A percentile compares a stretch with the other conserved stretches of the same genome.
phyloP scores from a whole-genome alignment of 805 yeast genomes.

The Torulaspora microellipsoides region DNA sequence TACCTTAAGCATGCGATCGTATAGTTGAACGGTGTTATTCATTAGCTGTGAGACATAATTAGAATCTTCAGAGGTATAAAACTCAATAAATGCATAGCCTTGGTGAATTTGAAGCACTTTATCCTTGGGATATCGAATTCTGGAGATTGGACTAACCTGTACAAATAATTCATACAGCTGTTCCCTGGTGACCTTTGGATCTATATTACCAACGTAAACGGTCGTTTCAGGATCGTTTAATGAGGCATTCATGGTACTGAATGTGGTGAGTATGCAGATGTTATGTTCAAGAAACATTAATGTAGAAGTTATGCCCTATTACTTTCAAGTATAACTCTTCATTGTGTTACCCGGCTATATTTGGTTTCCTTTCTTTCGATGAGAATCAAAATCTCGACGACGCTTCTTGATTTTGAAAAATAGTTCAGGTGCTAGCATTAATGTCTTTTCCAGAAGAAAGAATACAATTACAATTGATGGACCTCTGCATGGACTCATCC shows the following conservation, averaged over 20 bases:
- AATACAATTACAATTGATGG: background rate
- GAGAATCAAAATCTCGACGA: too few relatives aligned
- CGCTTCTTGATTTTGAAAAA: too few relatives aligned
- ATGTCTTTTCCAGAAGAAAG: too few relatives aligned
- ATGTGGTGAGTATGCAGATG: background rate
- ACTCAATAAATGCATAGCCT: constrained; percentile 87
- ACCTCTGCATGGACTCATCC: constrained; percentile 1
- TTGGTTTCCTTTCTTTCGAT: too few relatives aligned
- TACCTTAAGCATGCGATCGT: constrained; percentile 55
- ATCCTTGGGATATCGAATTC: constrained; percentile 75
- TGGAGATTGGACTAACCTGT: constrained; percentile 76
- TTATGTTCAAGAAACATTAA: too few relatives aligned
- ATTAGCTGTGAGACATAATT: constrained; percentile 62
- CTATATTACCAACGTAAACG: constrained; percentile 78
- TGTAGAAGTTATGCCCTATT: background rate
- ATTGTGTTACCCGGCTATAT: background rate
- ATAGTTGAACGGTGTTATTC: constrained; percentile 51
- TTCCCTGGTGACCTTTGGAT: constrained; percentile 64
- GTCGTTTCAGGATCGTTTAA: constrained; percentile 33
- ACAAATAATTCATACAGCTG: constrained; percentile 75
- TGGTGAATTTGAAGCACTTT: constrained; percentile 64
- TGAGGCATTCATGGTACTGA: constrained; percentile 6
- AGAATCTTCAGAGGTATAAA: constrained; percentile 53
- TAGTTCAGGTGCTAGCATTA: too few relatives aligned
- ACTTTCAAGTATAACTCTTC: background rate